phyloP scores from a whole-genome alignment of 495 filamentous ascomycete species.

The Delitschia confertaspora region DNA sequence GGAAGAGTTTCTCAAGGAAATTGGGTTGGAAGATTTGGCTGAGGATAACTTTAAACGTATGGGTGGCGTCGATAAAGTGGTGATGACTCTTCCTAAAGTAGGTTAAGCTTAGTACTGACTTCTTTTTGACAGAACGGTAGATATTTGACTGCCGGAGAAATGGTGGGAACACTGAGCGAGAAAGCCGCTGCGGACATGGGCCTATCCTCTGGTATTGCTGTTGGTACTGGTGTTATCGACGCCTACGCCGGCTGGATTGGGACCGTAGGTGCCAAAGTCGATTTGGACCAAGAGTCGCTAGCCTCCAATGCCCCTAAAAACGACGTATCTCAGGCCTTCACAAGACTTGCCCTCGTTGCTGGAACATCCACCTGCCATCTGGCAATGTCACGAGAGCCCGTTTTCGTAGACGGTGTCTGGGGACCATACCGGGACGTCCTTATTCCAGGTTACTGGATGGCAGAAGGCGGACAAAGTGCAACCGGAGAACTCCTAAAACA shows the following conservation, averaged over 20 bases:
- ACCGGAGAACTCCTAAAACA: constrained; percentile 90
- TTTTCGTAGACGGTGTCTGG: constrained; percentile 93
- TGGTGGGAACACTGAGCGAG: constrained; percentile 74
- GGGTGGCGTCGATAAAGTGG: constrained; percentile 88
- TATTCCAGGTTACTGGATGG: constrained; percentile 85
- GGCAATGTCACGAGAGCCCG: constrained; percentile 82
- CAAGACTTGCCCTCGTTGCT: constrained; percentile 86
- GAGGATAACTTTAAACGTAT: constrained; percentile 83
- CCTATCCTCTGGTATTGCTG: constrained; percentile 76
- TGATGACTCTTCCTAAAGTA: constrained; percentile 40
- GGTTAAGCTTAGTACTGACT: constrained; percentile 24
- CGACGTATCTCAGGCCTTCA: constrained; percentile 84
- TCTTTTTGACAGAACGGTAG: constrained; percentile 64
- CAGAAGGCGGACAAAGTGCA: constrained; percentile 91
- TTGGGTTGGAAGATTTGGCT: constrained; percentile 72
- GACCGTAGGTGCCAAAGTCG: constrained; percentile 91
- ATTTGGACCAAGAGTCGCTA: constrained; percentile 53
- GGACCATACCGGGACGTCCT: constrained; percentile 92
- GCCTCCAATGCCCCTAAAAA: constrained; percentile 55
- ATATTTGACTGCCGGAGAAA: constrained; percentile 82
- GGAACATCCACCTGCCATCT: constrained; percentile 96
- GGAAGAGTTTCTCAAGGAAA: constrained; percentile 76
- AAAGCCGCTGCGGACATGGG: constrained; percentile 77
- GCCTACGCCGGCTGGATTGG: constrained; percentile 98
- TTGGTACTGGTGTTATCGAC: constrained; percentile 94